Base-by-base conservation (phyloP, 2,329 filamentous ascomycete genomes). In the Fusarium sp. region DNA sequence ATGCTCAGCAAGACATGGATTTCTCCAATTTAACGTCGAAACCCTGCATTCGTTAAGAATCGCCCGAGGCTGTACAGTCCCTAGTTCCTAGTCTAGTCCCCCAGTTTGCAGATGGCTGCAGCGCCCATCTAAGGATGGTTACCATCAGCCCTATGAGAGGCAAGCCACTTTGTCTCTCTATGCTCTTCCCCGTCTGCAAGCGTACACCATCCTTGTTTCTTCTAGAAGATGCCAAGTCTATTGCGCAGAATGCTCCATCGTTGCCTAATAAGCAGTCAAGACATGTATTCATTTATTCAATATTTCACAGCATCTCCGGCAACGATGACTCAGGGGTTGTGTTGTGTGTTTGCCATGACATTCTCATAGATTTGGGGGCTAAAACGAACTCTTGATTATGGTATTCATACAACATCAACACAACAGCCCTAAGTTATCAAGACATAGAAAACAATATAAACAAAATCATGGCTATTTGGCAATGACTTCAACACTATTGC, bases 41-140 rank as follows among this genome's bases (percentile, higher is more conserved):
- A n/a, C 52, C 48, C 46, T 47, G 61, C 23, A 49, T 20, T 19
- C 30, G 35, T 57, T 47, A 32, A 30, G 44, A 56, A 50, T 66
- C 63, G 62, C 62, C 62, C 62, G 62, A 66, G 62, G 62, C 61
- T 64, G 61, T 64, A 64, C 61, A 64, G 13, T 33, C 43, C 22
- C 51, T 33, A 51, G 33, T 51, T 46, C 35, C 58, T 27, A 37
- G 41, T 62, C 47, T 56, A 56, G 20, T n/a, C 19, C n/a, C 48
- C 30, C 32, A 23, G 27, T 35, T 37, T 51, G 19, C 30, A 30
- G 20, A 62, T 56, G 60, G 56, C n/a, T 50, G 46, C 56, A 62
- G 47, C 46, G 56, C 63, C 62, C 35, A 37, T 37, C 35, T 37
- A n/a, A 8, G 17, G 17, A n/a, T 37, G 35, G 35, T n/a, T 37